Percentiles rank a stretch among this genome's conserved stretches.
Evolutionary conservation across 2,329 filamentous ascomycete genomes (phyloP).

Genomic region (Aspergillus spinulosporus): DNA sequence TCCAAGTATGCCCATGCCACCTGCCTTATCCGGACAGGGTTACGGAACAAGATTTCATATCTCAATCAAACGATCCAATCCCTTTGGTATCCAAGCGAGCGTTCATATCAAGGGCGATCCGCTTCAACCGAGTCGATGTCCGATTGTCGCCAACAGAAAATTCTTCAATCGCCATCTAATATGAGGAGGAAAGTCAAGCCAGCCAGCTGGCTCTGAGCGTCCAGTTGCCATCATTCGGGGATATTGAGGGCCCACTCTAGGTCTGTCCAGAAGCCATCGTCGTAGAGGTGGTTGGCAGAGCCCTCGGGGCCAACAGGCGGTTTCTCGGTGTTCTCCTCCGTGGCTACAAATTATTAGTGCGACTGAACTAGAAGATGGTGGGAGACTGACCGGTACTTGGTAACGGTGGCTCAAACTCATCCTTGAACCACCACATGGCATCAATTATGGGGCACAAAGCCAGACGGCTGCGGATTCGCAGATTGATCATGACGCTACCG

Average conservation of each 20-base stretch:
- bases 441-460: constrained; percentile 41
- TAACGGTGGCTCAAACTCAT: constrained; percentile 36
- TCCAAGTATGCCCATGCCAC: neutral
- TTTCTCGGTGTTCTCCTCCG: constrained; percentile 13
- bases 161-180: neutral
- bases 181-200: neutral
- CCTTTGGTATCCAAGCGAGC: neutral
- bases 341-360: constrained; percentile 10
- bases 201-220: neutral
- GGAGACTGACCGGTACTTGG: neutral
- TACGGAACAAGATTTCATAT: neutral
- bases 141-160: neutral
- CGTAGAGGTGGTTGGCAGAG: constrained; percentile 27
- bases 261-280: constrained; percentile 41
- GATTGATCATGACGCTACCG: constrained; percentile 34
- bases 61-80: neutral
- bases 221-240: neutral
- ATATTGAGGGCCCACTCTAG: constrained; percentile 39
- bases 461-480: constrained; percentile 44
- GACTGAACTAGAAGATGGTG: neutral
- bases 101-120: too few relatives aligned
- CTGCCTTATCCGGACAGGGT: neutral
- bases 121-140: too few relatives aligned
- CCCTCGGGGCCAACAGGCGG: constrained; percentile 21
- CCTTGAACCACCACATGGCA: constrained; percentile 46